phyloP scores from a whole-genome alignment of 2,329 filamentous ascomycete species.

The Coniella vitis region DNA sequence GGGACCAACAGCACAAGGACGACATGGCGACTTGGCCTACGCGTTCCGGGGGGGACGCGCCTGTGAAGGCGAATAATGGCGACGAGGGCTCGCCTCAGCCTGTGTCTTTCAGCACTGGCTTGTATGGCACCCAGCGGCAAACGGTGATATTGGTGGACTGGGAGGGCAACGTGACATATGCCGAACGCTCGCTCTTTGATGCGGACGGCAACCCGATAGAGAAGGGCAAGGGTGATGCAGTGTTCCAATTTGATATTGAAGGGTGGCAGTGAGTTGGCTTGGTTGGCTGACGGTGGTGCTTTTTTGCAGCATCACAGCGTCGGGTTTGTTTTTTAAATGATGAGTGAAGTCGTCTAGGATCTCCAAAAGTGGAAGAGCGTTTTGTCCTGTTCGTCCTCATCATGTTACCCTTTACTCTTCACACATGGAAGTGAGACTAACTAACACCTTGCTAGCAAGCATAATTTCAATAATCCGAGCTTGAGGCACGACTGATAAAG shows the following conservation, averaged over 20 bases:
- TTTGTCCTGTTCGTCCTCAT: too few relatives aligned
- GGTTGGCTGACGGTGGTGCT: background rate
- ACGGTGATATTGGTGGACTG: conserved; percentile 56
- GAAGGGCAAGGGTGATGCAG: conserved; percentile 48
- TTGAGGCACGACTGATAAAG: too few relatives aligned
- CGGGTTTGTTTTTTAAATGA: too few relatives aligned
- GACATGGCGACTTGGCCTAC: conserved; percentile 38
- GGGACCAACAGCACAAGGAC: conserved; percentile 37
- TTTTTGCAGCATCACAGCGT: too few relatives aligned
- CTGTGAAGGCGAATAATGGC: conserved; percentile 29
- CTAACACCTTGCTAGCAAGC: too few relatives aligned
- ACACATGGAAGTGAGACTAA: too few relatives aligned
- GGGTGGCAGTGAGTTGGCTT: conserved; percentile 35
- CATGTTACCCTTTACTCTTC: too few relatives aligned
- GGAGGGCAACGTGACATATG: conserved; percentile 54
- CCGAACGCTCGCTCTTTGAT: conserved; percentile 55
- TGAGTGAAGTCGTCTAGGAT: too few relatives aligned
- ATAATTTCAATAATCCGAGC: too few relatives aligned
- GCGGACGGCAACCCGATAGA: conserved; percentile 47
- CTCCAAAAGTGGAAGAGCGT: too few relatives aligned
- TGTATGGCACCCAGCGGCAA: conserved; percentile 61
- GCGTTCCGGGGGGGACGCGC: conserved; percentile 24
- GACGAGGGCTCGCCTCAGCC: conserved; percentile 24
- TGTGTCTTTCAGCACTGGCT: conserved; percentile 46
- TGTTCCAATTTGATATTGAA: conserved; percentile 50